Base-by-base conservation (phyloP, 306 rosid species). In the Rosa rugosa region DNA sequence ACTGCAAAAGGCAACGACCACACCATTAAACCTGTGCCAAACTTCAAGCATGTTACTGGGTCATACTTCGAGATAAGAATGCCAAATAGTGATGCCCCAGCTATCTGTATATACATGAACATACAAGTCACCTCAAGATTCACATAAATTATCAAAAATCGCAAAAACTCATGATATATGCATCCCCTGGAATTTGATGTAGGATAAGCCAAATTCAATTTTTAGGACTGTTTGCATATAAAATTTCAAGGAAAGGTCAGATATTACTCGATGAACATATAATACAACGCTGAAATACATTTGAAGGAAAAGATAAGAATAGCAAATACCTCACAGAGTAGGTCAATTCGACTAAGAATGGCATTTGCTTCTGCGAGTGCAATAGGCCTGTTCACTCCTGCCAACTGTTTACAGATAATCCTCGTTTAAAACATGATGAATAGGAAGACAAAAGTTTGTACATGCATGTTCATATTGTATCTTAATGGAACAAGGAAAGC, bases 351-450 rank as follows among this genome's bases (percentile, higher is more conserved):
- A 86, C 86, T 91, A 38, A 95, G 91, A 84, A 88, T 71, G 59
- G 99, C 98, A 89, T 93, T 96, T 84, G 94, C 98, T 64, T 93
- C 90, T 4, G 97, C 96, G 73, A 96, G 96, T 38, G 99, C 99
- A 71, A 96, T 79, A 22, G 99, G 97, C 86, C 98, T 85, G 82
- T 91, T 96, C 56, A 96, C 87, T 85, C 99, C 98, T 44, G 98
- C 97, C 76, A 93, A 82, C 98, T 96, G 92, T 81, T 63, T 72
- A 80, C 80, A 79, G 31, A 79, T 82, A 46, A 75, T 70, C n/a
- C 38, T 62, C 63, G 57, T 57, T 78, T 72, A 73, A 67, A 73
- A 36, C 22, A 54, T 5, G 68, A 77, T 31, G 75, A 10, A 10
- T 75, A 12, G 68, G 36, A 77, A 47, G 14, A 31, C 10, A 36